Conservation (phyloP, 2,329 filamentous ascomycete species). For the Helotiales sp. region DNA sequence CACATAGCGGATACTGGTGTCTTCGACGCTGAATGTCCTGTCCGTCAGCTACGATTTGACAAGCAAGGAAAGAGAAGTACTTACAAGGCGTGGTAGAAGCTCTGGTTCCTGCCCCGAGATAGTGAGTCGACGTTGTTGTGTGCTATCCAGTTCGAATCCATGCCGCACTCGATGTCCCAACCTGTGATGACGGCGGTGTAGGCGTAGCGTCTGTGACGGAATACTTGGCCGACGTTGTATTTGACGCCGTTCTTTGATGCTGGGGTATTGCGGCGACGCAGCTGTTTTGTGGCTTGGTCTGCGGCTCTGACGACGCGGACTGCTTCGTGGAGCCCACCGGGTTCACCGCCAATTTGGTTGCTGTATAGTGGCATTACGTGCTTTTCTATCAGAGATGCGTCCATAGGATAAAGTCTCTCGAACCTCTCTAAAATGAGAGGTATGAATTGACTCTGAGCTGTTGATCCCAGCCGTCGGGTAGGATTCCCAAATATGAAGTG, state of each 20-base stretch:
- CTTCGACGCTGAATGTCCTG: slow-evolving; percentile 59
- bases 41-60: slow-evolving; percentile 29
- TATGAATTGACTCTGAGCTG: slow-evolving; percentile 42
- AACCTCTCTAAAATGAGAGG: slow-evolving; percentile 45
- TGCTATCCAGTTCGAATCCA: slow-evolving; percentile 63
- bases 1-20: slow-evolving; percentile 74
- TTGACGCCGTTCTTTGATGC: slow-evolving; percentile 51
- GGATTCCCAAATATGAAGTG: slow-evolving; percentile 43
- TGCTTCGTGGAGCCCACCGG: slow-evolving; percentile 52
- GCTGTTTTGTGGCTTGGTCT: slow-evolving; percentile 59
- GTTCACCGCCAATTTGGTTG: slow-evolving; percentile 40
- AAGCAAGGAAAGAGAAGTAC: slow-evolving; percentile 47
- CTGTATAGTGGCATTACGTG: slow-evolving; percentile 44
- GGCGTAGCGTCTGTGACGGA: slow-evolving; percentile 78
- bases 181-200: slow-evolving; percentile 85
- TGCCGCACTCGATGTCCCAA: slow-evolving; percentile 69
- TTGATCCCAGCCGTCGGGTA: slow-evolving; percentile 30
- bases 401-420: slow-evolving; percentile 46
- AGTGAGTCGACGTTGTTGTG: slow-evolving; percentile 66
- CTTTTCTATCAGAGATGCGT: slow-evolving; percentile 45
- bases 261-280: slow-evolving; percentile 41
- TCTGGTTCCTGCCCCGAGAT: slow-evolving; percentile 65
- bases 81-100: slow-evolving; percentile 88
- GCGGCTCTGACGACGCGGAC: slow-evolving; percentile 59
- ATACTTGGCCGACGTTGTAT: slow-evolving; percentile 81